A percentile compares a stretch with the other conserved stretches of the same genome.
Conservation (phyloP, 108 stramenopile species). For the Pseudonitzschia multiseries region DNA sequence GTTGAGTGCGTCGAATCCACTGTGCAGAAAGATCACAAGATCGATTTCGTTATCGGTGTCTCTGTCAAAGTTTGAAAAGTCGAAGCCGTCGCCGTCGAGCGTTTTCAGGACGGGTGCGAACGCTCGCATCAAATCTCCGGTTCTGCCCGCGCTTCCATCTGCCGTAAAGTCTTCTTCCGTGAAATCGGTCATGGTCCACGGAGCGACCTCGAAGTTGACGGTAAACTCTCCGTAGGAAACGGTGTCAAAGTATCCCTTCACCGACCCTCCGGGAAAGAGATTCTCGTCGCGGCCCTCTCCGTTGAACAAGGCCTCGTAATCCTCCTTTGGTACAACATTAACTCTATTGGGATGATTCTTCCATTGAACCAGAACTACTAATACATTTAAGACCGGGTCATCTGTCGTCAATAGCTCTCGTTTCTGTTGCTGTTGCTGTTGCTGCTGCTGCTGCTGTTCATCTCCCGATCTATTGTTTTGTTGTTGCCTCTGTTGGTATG, state of each 20-base stretch:
- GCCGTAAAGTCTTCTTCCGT: conserved; percentile 19
- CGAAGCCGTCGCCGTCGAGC: conserved; percentile 2
- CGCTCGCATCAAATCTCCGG: conserved; percentile 7
- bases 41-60: conserved; percentile 20
- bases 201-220: conserved; percentile 14
- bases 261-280: conserved; percentile 21
- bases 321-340: conserved; percentile 16
- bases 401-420: conserved; percentile 3
- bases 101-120: conserved; percentile 20
- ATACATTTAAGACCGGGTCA: conserved; percentile 13
- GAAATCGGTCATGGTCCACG: conserved; percentile 21
- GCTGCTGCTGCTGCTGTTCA: not conserved
- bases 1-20: conserved; percentile 34
- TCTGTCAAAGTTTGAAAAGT: conserved; percentile 9
- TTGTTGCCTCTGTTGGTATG: no score
- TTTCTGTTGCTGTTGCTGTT: not conserved
- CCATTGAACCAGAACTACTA: conserved; percentile 33
- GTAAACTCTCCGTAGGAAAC: conserved; percentile 27
- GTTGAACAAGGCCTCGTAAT: conserved; percentile 31
- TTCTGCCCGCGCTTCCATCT: conserved; percentile 18
- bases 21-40: conserved; percentile 23
- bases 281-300: conserved; percentile 10
- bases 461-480: no score
- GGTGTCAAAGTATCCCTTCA: conserved; percentile 26
- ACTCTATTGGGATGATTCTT: conserved; percentile 31